Base-by-base conservation (phyloP, 345 rosid genomes). In the Noccaea bulbosa region DNA sequence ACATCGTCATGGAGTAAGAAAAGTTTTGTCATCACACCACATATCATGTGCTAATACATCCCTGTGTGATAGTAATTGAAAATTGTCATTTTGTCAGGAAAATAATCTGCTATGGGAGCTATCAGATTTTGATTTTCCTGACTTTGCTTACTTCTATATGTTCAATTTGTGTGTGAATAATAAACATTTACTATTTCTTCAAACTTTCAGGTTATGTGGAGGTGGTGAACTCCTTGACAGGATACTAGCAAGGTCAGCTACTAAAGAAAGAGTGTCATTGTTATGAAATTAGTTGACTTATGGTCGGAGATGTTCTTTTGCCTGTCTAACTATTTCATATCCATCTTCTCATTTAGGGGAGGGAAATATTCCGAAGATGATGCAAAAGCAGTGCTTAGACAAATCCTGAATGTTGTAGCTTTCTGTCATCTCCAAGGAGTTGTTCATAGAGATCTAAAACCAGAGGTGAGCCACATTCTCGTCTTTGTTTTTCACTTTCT, bases 381-480 rank as follows among this genome's bases (percentile, higher is more conserved):
- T 80, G 99, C 99, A 48, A 94, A 84, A 83, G 84, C 85, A 20
- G 97, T 94, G 30, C 72, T 94, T 82, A 84, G 83, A 71, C 99
- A 92, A 77, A 89, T 94, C 70, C 88, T 94, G 49, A 83, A 85
- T 50, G 83, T 92, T 75, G 98, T 90, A 70, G 88, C 98, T 12
- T 94, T 89, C 83, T 94, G 92, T 80, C 99, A 94, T 85, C 91
- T 94, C 58, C 99, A 94, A 70, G 99, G 99, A 20, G 97, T 94
- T 64, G 96, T 90, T 80, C 99, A 94, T 62, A 82, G 99, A 69
- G 99, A 94, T 83, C 83, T 94, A 65, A 94, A 94, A 82, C 99
- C 98, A 72, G 99, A 94, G 99, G 99, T 89, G 75, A 77, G 62
- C 59, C 50, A 14, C 43, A 24, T 77, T 41, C 49, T 35, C 34